phyloP scores from a whole-genome alignment of 176 grass and related monocot genomes.

The Elymus sibiricus region DNA sequence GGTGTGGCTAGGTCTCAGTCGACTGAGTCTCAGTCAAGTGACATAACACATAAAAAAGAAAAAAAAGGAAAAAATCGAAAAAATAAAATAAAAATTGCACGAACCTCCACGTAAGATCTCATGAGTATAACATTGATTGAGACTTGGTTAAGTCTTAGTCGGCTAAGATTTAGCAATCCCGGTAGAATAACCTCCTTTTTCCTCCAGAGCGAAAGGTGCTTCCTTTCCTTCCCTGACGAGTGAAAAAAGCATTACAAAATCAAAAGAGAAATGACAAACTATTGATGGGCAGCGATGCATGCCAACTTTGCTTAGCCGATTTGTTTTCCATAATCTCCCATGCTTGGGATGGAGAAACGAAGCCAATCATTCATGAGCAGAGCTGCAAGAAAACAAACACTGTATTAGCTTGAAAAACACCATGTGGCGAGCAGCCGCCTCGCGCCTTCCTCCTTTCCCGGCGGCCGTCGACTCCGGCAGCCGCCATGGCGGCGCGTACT shows the following conservation, averaged over 20 bases:
- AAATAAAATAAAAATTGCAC: too few relatives aligned
- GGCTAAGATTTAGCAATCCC: too few relatives aligned
- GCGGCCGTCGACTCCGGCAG: background rate
- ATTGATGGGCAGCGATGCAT: background rate
- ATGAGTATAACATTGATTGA: too few relatives aligned
- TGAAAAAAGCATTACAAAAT: background rate
- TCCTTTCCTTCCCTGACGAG: background rate
- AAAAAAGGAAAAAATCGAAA: too few relatives aligned
- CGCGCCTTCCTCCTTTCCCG: background rate
- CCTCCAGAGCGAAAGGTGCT: background rate
- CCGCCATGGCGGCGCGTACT: fast-evolving
- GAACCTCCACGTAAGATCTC: too few relatives aligned
- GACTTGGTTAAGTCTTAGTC: too few relatives aligned
- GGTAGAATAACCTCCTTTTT: background rate
- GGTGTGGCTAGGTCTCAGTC: too few relatives aligned
- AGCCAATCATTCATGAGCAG: background rate
- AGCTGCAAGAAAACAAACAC: background rate
- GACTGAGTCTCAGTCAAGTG: too few relatives aligned
- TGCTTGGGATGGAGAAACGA: background rate
- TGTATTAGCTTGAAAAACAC: background rate
- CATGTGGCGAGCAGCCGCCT: background rate
- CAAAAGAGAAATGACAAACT: background rate
- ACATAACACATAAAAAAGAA: too few relatives aligned
- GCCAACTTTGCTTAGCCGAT: background rate
- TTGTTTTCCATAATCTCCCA: background rate